phyloP scores from a whole-genome alignment of 345 rosid species.

The Eucalyptus regnans region DNA sequence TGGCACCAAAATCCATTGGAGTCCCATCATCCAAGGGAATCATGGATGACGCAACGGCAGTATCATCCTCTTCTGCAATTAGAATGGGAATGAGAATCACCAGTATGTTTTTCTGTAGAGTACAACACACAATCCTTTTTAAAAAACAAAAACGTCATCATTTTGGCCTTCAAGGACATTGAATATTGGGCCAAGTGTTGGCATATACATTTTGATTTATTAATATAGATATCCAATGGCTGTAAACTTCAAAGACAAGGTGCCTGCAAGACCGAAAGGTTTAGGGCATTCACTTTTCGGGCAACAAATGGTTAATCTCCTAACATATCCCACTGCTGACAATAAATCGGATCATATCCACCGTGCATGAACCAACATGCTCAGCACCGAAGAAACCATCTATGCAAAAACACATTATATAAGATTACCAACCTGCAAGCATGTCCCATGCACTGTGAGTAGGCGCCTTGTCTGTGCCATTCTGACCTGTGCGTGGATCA shows the following conservation, averaged over 20 bases:
- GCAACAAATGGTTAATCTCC: background rate
- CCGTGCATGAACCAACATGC: background rate
- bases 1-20: conserved; percentile 65
- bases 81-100: background rate
- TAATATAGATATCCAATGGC: background rate
- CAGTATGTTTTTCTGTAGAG: background rate
- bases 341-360: background rate
- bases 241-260: background rate
- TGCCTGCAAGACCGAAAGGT: background rate
- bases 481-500: conserved; percentile 35
- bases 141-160: background rate
- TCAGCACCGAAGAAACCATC: background rate
- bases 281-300: background rate
- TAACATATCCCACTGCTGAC: background rate
- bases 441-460: conserved; percentile 65
- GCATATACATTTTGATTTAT: background rate
- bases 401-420: background rate
- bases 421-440: conserved; percentile 55
- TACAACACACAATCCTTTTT: background rate
- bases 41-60: conserved; percentile 45
- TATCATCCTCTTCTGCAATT: conserved; percentile 69
- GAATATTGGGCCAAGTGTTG: background rate
- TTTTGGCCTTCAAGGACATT: background rate
- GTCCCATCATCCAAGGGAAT: conserved; percentile 74
- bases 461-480: conserved; percentile 27